Percentiles rank a stretch among this genome's conserved stretches.
phyloP scores from a whole-genome alignment of 2,329 filamentous ascomycete species.

The Cercospora sp. region DNA sequence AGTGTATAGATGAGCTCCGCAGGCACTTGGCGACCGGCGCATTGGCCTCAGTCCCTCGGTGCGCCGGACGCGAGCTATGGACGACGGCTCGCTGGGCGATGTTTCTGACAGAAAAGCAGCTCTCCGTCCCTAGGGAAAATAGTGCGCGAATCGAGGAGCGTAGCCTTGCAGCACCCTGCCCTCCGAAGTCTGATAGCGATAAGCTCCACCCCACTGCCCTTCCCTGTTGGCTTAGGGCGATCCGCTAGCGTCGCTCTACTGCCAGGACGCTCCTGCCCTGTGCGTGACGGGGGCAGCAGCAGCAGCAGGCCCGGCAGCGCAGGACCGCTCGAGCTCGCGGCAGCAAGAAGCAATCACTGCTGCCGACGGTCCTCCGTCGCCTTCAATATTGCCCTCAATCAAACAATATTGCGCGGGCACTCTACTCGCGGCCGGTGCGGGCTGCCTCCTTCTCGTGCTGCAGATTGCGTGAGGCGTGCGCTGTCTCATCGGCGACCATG shows the following conservation, averaged over 20 bases:
- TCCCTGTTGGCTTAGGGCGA: not conserved
- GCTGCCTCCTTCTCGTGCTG: not conserved
- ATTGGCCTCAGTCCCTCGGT: not conserved
- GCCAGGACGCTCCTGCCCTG: not conserved
- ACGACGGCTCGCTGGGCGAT: not conserved
- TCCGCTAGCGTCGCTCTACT: not conserved
- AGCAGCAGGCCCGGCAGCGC: not conserved
- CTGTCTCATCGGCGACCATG: not conserved
- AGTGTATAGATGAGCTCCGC: not conserved
- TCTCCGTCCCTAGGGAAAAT: not conserved
- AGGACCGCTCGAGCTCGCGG: not conserved
- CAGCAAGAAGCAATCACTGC: not conserved
- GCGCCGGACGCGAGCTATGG: not conserved
- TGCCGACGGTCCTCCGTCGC: not conserved
- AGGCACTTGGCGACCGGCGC: not conserved
- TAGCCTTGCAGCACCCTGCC: not conserved
- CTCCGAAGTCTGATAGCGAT: not conserved
- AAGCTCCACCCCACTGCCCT: not conserved
- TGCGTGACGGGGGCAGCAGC: not conserved
- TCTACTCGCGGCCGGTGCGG: not conserved
- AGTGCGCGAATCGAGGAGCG: not conserved
- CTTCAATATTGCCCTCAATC: too few species aligned
- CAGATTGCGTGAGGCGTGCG: not conserved
- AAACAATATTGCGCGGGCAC: not conserved
- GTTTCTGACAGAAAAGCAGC: not conserved